A percentile compares a stretch with the other conserved stretches of the same genome.
Conservation (phyloP, 768 basidiomycete genomes). For the Trametes cingulata region DNA sequence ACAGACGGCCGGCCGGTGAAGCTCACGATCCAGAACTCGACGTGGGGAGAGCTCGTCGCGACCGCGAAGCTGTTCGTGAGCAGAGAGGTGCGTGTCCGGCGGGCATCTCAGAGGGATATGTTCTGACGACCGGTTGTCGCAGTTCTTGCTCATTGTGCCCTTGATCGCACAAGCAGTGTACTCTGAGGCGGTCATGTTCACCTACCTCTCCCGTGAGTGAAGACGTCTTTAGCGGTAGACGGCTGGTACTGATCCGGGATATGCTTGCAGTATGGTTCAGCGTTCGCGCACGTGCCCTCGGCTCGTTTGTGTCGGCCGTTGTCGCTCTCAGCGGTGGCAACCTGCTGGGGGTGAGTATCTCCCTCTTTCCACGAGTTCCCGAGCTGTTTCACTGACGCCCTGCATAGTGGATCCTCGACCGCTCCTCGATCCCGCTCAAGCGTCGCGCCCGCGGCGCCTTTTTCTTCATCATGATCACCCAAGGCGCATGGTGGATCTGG, state of each 20-base stretch:
- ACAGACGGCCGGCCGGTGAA: conserved; percentile 8
- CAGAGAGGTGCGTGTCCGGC: conserved; percentile 1
- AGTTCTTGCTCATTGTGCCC: conserved; percentile 13
- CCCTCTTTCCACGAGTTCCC: too few species aligned
- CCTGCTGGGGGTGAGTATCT: conserved; percentile 4
- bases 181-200: conserved; percentile 13
- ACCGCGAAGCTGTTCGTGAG: conserved; percentile 10
- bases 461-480: conserved; percentile 10
- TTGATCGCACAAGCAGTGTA: conserved; percentile 9
- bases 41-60: background rate
- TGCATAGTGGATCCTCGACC: conserved; percentile 10
- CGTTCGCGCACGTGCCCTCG: conserved; percentile 11
- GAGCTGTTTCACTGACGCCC: too few species aligned
- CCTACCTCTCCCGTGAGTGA: conserved; percentile 3
- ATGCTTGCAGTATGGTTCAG: conserved; percentile 5
- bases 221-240: too few species aligned
- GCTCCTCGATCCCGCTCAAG: background rate
- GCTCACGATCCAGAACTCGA: conserved; percentile 11
- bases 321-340: conserved; percentile 9
- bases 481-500: conserved; percentile 15
- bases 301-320: conserved; percentile 7
- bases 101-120: too few species aligned
- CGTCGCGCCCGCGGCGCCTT: conserved; percentile 10
- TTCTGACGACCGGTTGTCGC: too few species aligned
- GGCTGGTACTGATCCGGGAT: too few species aligned